These are phyloP conservation scores for Venturia asperata DNA, from an alignment of 2,329 filamentous ascomycete genomes.

Conservation along the genomic window DNA sequence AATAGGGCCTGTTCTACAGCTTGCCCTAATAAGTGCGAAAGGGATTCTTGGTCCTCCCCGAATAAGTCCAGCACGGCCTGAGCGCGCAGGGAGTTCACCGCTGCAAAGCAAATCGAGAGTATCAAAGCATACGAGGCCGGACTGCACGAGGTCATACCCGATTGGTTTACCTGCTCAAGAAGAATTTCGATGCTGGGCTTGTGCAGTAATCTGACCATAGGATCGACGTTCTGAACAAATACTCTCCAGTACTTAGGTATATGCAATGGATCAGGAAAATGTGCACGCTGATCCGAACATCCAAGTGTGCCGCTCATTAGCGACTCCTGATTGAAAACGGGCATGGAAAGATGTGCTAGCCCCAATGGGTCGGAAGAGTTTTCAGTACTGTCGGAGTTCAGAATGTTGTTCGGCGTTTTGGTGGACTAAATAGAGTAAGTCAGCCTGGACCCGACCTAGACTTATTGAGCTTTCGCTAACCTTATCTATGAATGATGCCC, in stretches of 20 bases:
- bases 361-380: not conserved
- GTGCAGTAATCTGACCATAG: slow-evolving; percentile 3
- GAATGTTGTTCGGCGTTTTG: not conserved
- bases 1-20: not conserved
- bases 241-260: not conserved
- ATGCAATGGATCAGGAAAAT: not conserved
- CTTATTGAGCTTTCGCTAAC: not conserved
- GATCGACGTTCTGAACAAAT: slow-evolving; percentile 11
- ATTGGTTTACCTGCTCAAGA: not conserved
- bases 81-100: not conserved
- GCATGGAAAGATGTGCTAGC: not conserved
- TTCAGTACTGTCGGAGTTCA: not conserved
- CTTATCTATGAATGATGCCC: not conserved
- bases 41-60: not conserved
- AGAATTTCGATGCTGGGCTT: slow-evolving; percentile 12
- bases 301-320: not conserved
- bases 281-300: not conserved
- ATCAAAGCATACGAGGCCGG: not conserved
- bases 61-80: not conserved
- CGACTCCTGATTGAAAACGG: not conserved
- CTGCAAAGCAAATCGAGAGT: slow-evolving; percentile 6
- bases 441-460: too few relatives aligned
- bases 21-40: not conserved
- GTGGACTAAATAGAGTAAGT: not conserved
- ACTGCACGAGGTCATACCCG: not conserved